These are phyloP conservation scores for Fusarium abutilonis DNA, from an alignment of 2,329 filamentous ascomycete species.

Conservation along the genomic window DNA sequence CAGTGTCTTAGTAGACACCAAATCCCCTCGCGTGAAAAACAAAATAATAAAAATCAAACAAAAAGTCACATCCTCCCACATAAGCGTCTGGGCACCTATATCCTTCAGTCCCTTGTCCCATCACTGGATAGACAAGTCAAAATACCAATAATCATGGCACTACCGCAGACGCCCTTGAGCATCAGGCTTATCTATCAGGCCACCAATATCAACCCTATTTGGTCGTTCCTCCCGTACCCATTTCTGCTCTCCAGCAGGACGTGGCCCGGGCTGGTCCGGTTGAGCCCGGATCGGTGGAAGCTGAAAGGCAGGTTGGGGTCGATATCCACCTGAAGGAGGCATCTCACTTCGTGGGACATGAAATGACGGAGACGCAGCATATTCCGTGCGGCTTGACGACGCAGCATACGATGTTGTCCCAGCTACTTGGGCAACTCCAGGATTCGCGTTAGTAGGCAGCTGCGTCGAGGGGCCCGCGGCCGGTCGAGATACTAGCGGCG, in stretches of 20 bases:
- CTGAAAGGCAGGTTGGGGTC: constrained; percentile 53
- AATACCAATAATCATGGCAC: constrained; percentile 16
- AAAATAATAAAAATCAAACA: constrained; percentile 34
- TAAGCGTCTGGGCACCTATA: neutral
- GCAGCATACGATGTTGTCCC: constrained; percentile 53
- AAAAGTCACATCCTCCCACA: constrained; percentile 6
- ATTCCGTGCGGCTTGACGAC: constrained; percentile 58
- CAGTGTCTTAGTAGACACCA: constrained; percentile 3
- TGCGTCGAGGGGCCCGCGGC: constrained; percentile 46
- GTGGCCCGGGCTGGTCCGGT: constrained; percentile 43
- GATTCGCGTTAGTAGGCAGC: constrained; percentile 48
- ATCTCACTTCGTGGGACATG: constrained; percentile 65
- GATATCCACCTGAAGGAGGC: constrained; percentile 47
- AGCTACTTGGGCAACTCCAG: constrained; percentile 12
- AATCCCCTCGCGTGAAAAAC: constrained; percentile 19
- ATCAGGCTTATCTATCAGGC: constrained; percentile 68
- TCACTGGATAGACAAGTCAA: constrained; percentile 19
- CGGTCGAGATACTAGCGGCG: constrained; percentile 38
- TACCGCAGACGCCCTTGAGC: constrained; percentile 47
- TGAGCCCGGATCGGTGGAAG: constrained; percentile 60
- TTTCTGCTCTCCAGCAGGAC: constrained; percentile 31
- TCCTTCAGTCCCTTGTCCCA: constrained; percentile 35
- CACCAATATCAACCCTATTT: constrained; percentile 68
- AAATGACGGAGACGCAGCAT: constrained; percentile 58
- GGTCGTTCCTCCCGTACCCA: constrained; percentile 61